These are phyloP conservation scores for Rhododendron williamsianum DNA, from an alignment of 148 eudicot genomes.

Conservation along the genomic window DNA sequence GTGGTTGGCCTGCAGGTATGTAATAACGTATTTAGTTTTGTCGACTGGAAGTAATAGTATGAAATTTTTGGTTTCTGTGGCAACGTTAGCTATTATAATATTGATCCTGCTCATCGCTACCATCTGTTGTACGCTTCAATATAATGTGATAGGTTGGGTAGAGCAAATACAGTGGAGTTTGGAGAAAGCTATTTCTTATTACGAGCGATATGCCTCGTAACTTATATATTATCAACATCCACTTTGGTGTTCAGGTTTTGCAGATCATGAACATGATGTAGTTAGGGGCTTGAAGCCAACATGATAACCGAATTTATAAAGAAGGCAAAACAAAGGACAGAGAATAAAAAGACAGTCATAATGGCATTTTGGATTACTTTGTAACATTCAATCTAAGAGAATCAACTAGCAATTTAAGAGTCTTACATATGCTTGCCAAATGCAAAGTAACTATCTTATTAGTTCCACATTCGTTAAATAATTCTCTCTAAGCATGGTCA, in stretches of 20 bases:
- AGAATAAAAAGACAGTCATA: neutral
- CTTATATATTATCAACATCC: neutral
- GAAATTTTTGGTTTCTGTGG: neutral
- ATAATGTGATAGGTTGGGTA: neutral
- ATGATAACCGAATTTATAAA: neutral
- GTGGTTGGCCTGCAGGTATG: slow-evolving; percentile 81
- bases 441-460: neutral
- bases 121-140: neutral
- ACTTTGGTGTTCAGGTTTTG: neutral
- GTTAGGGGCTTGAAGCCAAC: neutral
- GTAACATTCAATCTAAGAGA: neutral
- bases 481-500: neutral
- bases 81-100: neutral
- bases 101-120: neutral
- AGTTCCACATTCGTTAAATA: neutral
- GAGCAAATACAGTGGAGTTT: too few species aligned
- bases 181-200: neutral
- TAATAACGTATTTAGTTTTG: neutral
- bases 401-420: neutral
- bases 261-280: neutral
- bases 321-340: neutral
- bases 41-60: neutral
- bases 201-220: neutral
- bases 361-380: neutral
- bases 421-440: neutral